phyloP scores from a whole-genome alignment of 257 asterid genomes.

The Striga asiatica region DNA sequence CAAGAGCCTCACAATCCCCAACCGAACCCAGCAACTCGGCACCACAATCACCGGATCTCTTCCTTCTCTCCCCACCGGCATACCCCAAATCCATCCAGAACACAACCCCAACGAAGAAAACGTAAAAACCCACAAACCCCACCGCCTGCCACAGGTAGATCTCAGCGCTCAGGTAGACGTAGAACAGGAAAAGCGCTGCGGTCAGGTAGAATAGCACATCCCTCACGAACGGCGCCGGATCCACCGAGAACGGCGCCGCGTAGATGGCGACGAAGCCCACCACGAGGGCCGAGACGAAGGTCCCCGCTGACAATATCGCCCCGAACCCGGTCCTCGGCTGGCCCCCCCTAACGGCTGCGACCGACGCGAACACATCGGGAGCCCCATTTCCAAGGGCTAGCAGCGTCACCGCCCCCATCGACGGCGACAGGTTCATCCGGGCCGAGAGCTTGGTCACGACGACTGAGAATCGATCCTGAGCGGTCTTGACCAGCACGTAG shows the following conservation, averaged over 20 bases:
- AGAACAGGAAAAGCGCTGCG: constrained; percentile 69
- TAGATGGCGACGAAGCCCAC: constrained; percentile 86
- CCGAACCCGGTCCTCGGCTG: constrained; percentile 88
- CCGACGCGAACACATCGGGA: constrained; percentile 92
- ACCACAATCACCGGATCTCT: constrained; percentile 17
- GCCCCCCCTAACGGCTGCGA: constrained; percentile 85
- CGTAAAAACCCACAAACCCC: constrained; percentile 82
- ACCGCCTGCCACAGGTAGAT: constrained; percentile 94
- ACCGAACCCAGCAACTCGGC: constrained; percentile 26
- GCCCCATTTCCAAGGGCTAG: constrained; percentile 94
- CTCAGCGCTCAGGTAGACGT: constrained; percentile 94
- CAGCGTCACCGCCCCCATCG: constrained; percentile 97
- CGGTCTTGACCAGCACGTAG: constrained; percentile 80
- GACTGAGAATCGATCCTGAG: constrained; percentile 82
- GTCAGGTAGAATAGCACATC: constrained; percentile 81
- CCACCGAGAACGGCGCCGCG: constrained; percentile 82
- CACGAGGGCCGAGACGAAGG: constrained; percentile 87
- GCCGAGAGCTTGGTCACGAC: constrained; percentile 70
- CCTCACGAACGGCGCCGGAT: constrained; percentile 77
- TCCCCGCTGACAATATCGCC: constrained; percentile 94
- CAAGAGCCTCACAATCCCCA: constrained; percentile 23
- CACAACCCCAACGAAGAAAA: constrained; percentile 86
- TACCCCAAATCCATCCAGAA: constrained; percentile 83
- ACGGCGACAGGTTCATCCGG: constrained; percentile 64
- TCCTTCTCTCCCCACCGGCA: constrained; percentile 23